phyloP scores from a whole-genome alignment of 228 moss, liverwort and hornwort genomes.

The Sphagnum magellanicum region DNA sequence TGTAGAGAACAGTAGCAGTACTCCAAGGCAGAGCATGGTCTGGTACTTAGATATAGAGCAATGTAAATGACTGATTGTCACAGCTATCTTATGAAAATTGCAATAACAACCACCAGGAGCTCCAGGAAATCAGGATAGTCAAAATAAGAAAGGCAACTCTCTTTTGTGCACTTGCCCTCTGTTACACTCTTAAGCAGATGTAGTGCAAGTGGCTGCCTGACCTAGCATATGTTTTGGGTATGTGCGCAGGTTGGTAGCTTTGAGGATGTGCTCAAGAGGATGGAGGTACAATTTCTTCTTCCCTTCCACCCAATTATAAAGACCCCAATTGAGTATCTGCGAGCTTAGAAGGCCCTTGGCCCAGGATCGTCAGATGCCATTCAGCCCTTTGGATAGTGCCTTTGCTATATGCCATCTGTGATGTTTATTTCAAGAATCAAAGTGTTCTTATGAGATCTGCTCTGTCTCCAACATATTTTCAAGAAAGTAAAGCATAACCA shows the following conservation, averaged over 20 bases:
- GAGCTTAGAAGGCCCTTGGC: no score
- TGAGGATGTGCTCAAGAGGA: slow-evolving; percentile 95
- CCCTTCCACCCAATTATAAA: background rate
- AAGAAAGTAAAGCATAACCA: no score
- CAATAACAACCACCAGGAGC: no score
- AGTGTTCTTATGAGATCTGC: no score
- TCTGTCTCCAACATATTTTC: no score
- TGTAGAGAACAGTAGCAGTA: background rate
- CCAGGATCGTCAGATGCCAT: no score
- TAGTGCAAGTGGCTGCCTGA: background rate
- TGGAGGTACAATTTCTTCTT: slow-evolving; percentile 60
- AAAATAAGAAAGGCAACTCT: background rate
- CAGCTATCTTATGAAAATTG: background rate
- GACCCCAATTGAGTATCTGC: no score
- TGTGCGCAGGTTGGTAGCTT: slow-evolving; percentile 85
- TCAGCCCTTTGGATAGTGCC: no score
- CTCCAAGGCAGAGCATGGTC: background rate
- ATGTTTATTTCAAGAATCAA: no score
- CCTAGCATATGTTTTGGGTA: background rate
- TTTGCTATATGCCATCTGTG: no score
- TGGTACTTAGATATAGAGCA: background rate
- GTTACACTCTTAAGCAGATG: background rate
- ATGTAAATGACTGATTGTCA: background rate
- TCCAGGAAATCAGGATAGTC: no score
- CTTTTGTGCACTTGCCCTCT: background rate